phyloP scores from a whole-genome alignment of 2,329 filamentous ascomycete genomes.

The Ophiostoma quercus region DNA sequence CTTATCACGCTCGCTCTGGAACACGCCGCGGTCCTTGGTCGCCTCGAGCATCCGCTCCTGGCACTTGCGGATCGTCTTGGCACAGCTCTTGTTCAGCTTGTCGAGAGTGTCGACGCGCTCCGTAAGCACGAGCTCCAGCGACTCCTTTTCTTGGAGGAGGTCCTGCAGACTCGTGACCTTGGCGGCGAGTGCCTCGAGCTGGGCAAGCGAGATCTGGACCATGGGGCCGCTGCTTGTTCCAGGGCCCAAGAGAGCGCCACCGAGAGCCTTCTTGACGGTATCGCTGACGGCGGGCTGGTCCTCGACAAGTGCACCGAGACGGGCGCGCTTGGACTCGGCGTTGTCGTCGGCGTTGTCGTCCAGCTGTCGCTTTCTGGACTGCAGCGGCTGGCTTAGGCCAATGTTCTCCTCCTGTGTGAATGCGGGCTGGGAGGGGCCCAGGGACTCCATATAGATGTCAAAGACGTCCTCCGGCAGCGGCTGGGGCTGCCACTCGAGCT shows the following conservation, averaged over 20 bases:
- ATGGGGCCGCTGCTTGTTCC: constrained; percentile 19
- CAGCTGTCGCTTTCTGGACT: constrained; percentile 39
- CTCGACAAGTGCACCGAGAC: constrained; percentile 28
- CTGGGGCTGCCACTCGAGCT: constrained; percentile 45
- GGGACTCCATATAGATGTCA: constrained; percentile 42
- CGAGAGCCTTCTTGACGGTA: constrained; percentile 21
- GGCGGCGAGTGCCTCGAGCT: constrained; percentile 33
- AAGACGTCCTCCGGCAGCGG: constrained; percentile 46
- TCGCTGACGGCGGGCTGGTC: constrained; percentile 20
- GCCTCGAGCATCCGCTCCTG: constrained; percentile 47
- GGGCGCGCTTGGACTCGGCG: constrained; percentile 32
- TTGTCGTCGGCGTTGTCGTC: constrained; percentile 21
- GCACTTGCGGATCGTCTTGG: constrained; percentile 42
- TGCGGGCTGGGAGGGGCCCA: constrained; percentile 24
- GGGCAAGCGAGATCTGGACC: constrained; percentile 32
- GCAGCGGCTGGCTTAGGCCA: constrained; percentile 20
- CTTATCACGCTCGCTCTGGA: constrained; percentile 43
- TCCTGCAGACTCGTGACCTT: constrained; percentile 36
- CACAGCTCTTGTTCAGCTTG: constrained; percentile 42
- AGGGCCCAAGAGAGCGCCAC: constrained; percentile 15
- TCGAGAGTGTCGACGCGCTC: constrained; percentile 43
- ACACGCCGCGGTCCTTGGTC: constrained; percentile 46
- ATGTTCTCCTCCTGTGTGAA: constrained; percentile 21
- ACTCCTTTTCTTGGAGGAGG: constrained; percentile 33
- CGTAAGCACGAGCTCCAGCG: constrained; percentile 29